Conservation (phyloP, 2,329 filamentous ascomycete genomes). For the Taxawa tesnikishii region DNA sequence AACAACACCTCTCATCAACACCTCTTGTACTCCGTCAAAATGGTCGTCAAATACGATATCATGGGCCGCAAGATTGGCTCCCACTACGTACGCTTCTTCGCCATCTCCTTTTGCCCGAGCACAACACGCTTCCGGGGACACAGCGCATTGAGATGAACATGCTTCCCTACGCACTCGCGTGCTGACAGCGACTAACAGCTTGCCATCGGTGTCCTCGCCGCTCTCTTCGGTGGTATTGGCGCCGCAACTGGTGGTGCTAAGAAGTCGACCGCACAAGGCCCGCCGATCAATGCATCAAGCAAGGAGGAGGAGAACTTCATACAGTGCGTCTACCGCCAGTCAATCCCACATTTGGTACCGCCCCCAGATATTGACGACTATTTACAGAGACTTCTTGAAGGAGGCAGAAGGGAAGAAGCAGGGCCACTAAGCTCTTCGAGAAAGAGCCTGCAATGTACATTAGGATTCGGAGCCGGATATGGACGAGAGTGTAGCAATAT, state of each 20-base stretch:
- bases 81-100: slow-evolving; percentile 33
- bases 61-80: slow-evolving; percentile 41
- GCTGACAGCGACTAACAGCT: slow-evolving; percentile 33
- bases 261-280: slow-evolving; percentile 33
- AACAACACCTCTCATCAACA: slow-evolving; percentile 1
- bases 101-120: background rate
- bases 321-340: slow-evolving; percentile 37
- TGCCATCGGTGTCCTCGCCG: slow-evolving; percentile 44
- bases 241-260: slow-evolving; percentile 34
- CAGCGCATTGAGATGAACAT: no score
- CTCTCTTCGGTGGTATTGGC: slow-evolving; percentile 33
- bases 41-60: slow-evolving; percentile 41
- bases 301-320: slow-evolving; percentile 59
- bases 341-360: background rate
- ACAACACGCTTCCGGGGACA: background rate
- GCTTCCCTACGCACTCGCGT: background rate
- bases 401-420: slow-evolving; percentile 35
- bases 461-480: no score
- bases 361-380: background rate
- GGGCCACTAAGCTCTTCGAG: slow-evolving; percentile 19
- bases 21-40: slow-evolving; percentile 15
- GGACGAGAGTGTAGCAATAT: no score
- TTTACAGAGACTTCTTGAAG: slow-evolving; percentile 36
- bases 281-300: slow-evolving; percentile 51
- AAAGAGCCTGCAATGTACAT: background rate